A percentile compares a stretch with the other conserved stretches of the same genome.
Conservation (phyloP, 2,329 filamentous ascomycete species). For the Tolypocladium paradoxum region DNA sequence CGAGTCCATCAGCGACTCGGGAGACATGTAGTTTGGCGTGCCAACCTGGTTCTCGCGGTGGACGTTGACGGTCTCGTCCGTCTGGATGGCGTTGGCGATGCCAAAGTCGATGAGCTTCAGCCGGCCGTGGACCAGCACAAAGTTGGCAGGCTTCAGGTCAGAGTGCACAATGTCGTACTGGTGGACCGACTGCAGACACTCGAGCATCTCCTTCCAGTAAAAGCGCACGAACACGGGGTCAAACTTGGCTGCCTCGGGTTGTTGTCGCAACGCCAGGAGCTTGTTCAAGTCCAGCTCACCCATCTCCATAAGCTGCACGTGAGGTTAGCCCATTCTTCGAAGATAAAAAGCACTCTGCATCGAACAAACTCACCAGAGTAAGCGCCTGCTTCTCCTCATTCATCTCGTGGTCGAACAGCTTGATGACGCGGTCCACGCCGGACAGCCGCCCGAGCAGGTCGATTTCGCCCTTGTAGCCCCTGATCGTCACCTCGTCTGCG, state of each 20-base stretch:
- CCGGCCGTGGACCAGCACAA: slow-evolving; percentile 79
- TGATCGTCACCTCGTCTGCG: slow-evolving; percentile 72
- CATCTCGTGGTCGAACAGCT: slow-evolving; percentile 84
- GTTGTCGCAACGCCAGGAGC: slow-evolving; percentile 64
- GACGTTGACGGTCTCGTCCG: slow-evolving; percentile 91
- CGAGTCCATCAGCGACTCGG: slow-evolving; percentile 82
- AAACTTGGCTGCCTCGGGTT: slow-evolving; percentile 61
- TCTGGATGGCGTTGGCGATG: slow-evolving; percentile 94
- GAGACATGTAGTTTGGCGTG: slow-evolving; percentile 98
- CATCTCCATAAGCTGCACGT: slow-evolving; percentile 77
- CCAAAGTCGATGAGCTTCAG: slow-evolving; percentile 98
- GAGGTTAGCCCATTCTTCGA: background rate
- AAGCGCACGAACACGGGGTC: slow-evolving; percentile 90
- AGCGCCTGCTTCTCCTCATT: slow-evolving; percentile 86
- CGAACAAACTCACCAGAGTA: slow-evolving; percentile 54
- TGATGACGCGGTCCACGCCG: slow-evolving; percentile 81
- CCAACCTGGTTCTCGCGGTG: slow-evolving; percentile 93
- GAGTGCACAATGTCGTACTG: slow-evolving; percentile 89
- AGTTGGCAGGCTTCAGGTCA: slow-evolving; percentile 94
- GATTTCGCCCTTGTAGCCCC: slow-evolving; percentile 90
- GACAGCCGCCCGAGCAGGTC: slow-evolving; percentile 74
- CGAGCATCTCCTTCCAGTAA: slow-evolving; percentile 99
- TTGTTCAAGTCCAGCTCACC: slow-evolving; percentile 89
- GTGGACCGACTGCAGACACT: slow-evolving; percentile 85
- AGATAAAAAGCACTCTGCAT: too few species aligned